Conservation (phyloP, 176 grass and related monocot species). For the Hordeum vulgare region MorexV3_pseudomolecules_assembly NC_058524.1:117802768-117803267, state of each 20-base stretch:
- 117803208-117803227: constrained; percentile 63
- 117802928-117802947: not conserved
- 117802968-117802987: constrained; percentile 47
- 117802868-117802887: constrained; percentile 65
- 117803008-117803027: constrained; percentile 47
- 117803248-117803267: not conserved
- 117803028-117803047: constrained; percentile 74
- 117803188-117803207: constrained; percentile 74
- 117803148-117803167: constrained; percentile 84
- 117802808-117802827: constrained; percentile 65
- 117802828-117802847: constrained; percentile 40
- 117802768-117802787: constrained; percentile 64
- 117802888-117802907: not conserved
- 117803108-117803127: constrained; percentile 67
- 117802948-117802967: constrained; percentile 6
- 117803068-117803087: constrained; percentile 68
- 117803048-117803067: constrained; percentile 53
- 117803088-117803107: constrained; percentile 63
- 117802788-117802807: constrained; percentile 60
- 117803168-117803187: constrained; percentile 72
- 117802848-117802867: constrained; percentile 43
- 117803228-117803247: not conserved
- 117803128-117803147: constrained; percentile 51
- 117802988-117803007: constrained; percentile 79
- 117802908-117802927: not conserved